Conservation (phyloP, 768 basidiomycete species). For the Galerina marginata region DNA sequence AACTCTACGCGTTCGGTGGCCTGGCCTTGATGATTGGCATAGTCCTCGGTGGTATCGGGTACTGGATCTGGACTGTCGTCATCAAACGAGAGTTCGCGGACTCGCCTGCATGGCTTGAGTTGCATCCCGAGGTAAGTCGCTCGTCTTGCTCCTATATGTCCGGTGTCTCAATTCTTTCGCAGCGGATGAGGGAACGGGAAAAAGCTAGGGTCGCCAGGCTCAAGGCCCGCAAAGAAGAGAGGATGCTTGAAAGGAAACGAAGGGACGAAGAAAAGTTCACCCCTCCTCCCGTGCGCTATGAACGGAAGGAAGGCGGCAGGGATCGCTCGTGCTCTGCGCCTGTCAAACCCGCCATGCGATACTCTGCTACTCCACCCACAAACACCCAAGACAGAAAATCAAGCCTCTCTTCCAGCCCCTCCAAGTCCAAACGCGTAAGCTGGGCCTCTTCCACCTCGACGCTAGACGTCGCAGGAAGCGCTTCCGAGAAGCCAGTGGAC, state of each 20-base stretch:
- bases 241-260: conserved; percentile 11
- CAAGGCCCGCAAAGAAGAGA: conserved; percentile 24
- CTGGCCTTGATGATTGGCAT: conserved; percentile 32
- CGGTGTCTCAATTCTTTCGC: neutral
- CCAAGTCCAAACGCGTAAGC: conserved; percentile 31
- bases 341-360: conserved; percentile 12
- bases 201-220: conserved; percentile 23
- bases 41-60: conserved; percentile 24
- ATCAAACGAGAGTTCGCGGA: conserved; percentile 30
- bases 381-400: conserved; percentile 17
- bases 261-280: conserved; percentile 20
- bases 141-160: neutral
- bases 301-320: conserved; percentile 4
- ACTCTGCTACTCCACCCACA: neutral
- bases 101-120: conserved; percentile 31
- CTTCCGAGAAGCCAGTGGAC: conserved; percentile 19
- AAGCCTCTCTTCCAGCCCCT: conserved; percentile 16
- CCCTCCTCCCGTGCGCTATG: conserved; percentile 23
- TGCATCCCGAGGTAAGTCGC: conserved; percentile 31
- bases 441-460: conserved; percentile 35
- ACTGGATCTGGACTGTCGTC: conserved; percentile 32
- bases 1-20: conserved; percentile 36
- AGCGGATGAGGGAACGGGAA: conserved; percentile 30
- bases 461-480: conserved; percentile 24
- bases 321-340: conserved; percentile 12